These are phyloP conservation scores for Ceratocystis lukuohia DNA, from an alignment of 2,329 filamentous ascomycete genomes.

Conservation along the genomic window DNA sequence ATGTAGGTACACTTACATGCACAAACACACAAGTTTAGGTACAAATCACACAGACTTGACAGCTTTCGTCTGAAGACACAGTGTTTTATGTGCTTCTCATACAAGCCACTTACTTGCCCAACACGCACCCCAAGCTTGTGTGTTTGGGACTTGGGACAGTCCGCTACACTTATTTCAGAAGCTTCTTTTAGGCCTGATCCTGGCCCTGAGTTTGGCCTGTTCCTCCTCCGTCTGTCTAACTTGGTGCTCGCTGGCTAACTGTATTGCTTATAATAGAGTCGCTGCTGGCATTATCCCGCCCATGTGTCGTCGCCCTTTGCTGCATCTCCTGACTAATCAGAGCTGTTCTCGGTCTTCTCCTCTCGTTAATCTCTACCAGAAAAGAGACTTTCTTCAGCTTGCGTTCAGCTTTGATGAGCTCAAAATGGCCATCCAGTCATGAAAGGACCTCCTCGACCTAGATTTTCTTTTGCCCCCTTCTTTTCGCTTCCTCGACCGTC, in stretches of 20 bases:
- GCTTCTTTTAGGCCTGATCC: neutral
- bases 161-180: neutral
- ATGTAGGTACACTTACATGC: neutral
- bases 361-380: neutral
- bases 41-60: conserved; percentile 2
- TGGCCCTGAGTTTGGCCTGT: neutral
- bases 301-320: neutral
- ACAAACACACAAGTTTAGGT: neutral
- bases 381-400: neutral
- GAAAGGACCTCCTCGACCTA: neutral
- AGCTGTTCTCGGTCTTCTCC: neutral
- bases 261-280: neutral
- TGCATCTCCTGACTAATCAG: neutral
- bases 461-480: neutral
- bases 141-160: neutral
- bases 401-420: neutral
- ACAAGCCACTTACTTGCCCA: neutral
- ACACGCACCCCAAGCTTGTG: neutral
- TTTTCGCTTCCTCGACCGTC: neutral
- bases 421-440: neutral
- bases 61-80: conserved; percentile 12
- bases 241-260: neutral
- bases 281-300: neutral
- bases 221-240: neutral
- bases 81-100: neutral